These are phyloP conservation scores for Cryptosporidium xiaoi DNA, from an alignment of 169 alveolate species.

Conservation along the genomic window DNA sequence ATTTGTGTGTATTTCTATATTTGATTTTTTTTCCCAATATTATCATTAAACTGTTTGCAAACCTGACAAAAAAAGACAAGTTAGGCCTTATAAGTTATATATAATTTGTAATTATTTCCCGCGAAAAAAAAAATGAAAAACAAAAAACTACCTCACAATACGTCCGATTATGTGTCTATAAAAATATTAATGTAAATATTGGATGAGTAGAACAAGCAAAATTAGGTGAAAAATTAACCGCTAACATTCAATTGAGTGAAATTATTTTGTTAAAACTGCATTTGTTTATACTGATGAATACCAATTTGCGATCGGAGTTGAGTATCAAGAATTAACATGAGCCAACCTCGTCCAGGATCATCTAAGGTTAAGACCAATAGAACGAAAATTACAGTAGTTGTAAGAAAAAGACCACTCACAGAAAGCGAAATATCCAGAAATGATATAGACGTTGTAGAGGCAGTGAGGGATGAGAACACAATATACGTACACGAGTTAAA, in stretches of 20 bases:
- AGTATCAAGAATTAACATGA: constrained; percentile 20
- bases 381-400: constrained; percentile 92
- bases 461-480: constrained; percentile 80
- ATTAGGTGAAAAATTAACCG: not conserved
- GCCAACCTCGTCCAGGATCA: constrained; percentile 56
- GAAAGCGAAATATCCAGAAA: constrained; percentile 89
- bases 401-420: constrained; percentile 94
- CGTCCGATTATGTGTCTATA: constrained; percentile 58
- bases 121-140: too few relatives aligned
- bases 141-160: constrained; percentile 55
- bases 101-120: too few relatives aligned
- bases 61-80: too few relatives aligned
- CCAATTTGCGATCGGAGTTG: too few relatives aligned
- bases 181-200: constrained; percentile 26
- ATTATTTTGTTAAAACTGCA: too few relatives aligned
- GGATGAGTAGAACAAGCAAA: constrained; percentile 7
- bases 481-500: constrained; percentile 80
- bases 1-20: too few relatives aligned
- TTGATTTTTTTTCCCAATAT: too few relatives aligned
- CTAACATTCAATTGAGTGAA: too few relatives aligned
- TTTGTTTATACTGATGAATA: too few relatives aligned
- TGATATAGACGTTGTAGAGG: constrained; percentile 92
- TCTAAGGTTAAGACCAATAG: constrained; percentile 75
- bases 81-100: too few relatives aligned
- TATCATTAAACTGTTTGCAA: too few relatives aligned